Percentiles rank a stretch among this genome's conserved stretches.
Conservation (phyloP, 176 grass and related monocot genomes). For the Ampelocalamus luodianensis region DNA sequence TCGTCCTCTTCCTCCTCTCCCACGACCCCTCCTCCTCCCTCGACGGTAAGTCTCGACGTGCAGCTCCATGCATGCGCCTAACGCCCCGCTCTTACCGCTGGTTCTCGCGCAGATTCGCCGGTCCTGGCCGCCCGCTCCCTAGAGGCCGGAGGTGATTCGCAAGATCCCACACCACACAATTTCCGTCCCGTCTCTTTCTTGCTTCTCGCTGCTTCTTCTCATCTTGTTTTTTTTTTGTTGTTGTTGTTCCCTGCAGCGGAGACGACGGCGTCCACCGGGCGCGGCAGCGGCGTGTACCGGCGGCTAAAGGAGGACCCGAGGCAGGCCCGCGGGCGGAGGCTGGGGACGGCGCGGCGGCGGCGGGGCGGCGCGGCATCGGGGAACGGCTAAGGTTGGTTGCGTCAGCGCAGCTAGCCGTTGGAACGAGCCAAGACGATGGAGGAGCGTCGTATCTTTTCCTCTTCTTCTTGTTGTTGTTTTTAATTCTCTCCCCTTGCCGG, state of each 20-base stretch:
- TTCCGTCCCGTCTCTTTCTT: not conserved
- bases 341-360: constrained; percentile 36
- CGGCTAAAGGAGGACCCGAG: constrained; percentile 60
- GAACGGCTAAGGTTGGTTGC: constrained; percentile 8
- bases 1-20: constrained; percentile 87
- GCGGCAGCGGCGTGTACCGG: constrained; percentile 45
- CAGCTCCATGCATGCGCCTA: not conserved
- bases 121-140: constrained; percentile 47
- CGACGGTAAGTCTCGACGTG: constrained; percentile 40
- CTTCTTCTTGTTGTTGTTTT: too few species aligned
- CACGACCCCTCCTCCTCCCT: constrained; percentile 56
- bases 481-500: too few species aligned
- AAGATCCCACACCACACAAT: not conserved
- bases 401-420: constrained; percentile 50
- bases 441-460: too few species aligned
- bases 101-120: constrained; percentile 51
- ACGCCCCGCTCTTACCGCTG: not conserved
- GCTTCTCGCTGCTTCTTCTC: not conserved
- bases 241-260: not conserved
- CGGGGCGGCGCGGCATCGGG: not conserved
- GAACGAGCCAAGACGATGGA: not conserved
- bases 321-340: constrained; percentile 35
- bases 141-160: constrained; percentile 40
- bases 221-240: not conserved
- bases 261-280: constrained; percentile 22